Conservation (phyloP, 1,284 basidiomycete genomes). For the Ustilago crameri region DNA sequence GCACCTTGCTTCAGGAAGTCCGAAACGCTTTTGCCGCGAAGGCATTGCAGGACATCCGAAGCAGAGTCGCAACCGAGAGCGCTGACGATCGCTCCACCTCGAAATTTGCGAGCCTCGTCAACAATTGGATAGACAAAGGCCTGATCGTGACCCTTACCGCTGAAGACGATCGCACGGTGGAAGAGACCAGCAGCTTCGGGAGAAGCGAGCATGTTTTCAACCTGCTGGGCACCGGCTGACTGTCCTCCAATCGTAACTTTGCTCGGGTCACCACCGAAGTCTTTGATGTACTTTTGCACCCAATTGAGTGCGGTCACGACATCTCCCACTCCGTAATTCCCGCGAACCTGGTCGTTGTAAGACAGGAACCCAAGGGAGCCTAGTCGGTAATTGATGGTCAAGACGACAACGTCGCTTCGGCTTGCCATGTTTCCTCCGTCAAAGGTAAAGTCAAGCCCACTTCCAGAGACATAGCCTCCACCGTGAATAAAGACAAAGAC, state of each 20-base stretch:
- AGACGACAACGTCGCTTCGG: slow-evolving; percentile 72
- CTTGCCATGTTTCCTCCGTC: slow-evolving; percentile 71
- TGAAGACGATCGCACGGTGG: slow-evolving; percentile 38
- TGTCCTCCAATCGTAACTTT: slow-evolving; percentile 87
- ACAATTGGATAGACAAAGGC: slow-evolving; percentile 25
- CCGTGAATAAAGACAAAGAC: slow-evolving; percentile 73
- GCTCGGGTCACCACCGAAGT: slow-evolving; percentile 76
- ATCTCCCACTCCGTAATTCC: slow-evolving; percentile 62
- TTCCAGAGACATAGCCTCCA: slow-evolving; percentile 69
- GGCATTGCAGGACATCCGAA: slow-evolving; percentile 40
- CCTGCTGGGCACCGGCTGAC: slow-evolving; percentile 77
- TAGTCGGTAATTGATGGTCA: slow-evolving; percentile 73
- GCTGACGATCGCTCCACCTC: slow-evolving; percentile 23
- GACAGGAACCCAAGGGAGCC: slow-evolving; percentile 48
- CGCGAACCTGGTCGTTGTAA: slow-evolving; percentile 43
- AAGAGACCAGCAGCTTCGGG: slow-evolving; percentile 37
- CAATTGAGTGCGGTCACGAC: slow-evolving; percentile 69
- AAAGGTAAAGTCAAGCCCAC: slow-evolving; percentile 69
- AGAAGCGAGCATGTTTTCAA: slow-evolving; percentile 39
- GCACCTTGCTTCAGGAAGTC: slow-evolving; percentile 18
- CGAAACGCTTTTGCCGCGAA: slow-evolving; percentile 29
- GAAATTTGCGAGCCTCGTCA: slow-evolving; percentile 15
- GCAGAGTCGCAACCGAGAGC: slow-evolving; percentile 33
- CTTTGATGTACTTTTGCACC: slow-evolving; percentile 72
- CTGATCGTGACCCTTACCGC: slow-evolving; percentile 29